These are phyloP conservation scores for Phallus indusiatus DNA, from an alignment of 768 basidiomycete genomes.

Conservation along the genomic window DNA sequence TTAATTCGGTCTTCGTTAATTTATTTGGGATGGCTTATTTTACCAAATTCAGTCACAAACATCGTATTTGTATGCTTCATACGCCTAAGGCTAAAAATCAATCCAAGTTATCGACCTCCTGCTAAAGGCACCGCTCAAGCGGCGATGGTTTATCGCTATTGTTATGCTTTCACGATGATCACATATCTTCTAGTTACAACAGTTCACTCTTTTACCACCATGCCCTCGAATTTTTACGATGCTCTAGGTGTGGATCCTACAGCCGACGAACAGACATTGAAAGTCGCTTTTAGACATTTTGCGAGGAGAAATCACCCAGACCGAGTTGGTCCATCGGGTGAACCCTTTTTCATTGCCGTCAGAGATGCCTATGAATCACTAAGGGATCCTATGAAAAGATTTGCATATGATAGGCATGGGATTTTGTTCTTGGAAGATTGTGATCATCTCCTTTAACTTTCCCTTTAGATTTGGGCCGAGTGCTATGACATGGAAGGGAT, in stretches of 20 bases:
- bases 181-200: slow-evolving; percentile 19
- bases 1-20: slow-evolving; percentile 6
- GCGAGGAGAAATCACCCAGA: slow-evolving; percentile 74
- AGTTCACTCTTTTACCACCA: slow-evolving; percentile 30
- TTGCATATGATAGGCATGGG: slow-evolving; percentile 76
- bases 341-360: slow-evolving; percentile 57
- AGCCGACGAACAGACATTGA: slow-evolving; percentile 61
- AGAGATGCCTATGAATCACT: slow-evolving; percentile 71
- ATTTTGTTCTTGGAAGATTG: neutral
- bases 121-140: slow-evolving; percentile 1
- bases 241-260: slow-evolving; percentile 51
- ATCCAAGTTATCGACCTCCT: neutral
- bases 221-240: slow-evolving; percentile 71
- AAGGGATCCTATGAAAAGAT: slow-evolving; percentile 65
- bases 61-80: neutral
- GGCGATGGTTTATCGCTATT: slow-evolving; percentile 8
- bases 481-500: slow-evolving; percentile 57
- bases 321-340: slow-evolving; percentile 46
- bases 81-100: slow-evolving; percentile 1
- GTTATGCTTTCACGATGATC: slow-evolving; percentile 15
- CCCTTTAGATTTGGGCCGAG: slow-evolving; percentile 63
- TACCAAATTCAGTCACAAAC: slow-evolving; percentile 6
- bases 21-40: slow-evolving; percentile 10
- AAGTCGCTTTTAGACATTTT: slow-evolving; percentile 65
- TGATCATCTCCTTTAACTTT: neutral